These are phyloP conservation scores for Calonectria hongkongensis DNA, from an alignment of 2,329 filamentous ascomycete species.

Conservation along the genomic window DNA sequence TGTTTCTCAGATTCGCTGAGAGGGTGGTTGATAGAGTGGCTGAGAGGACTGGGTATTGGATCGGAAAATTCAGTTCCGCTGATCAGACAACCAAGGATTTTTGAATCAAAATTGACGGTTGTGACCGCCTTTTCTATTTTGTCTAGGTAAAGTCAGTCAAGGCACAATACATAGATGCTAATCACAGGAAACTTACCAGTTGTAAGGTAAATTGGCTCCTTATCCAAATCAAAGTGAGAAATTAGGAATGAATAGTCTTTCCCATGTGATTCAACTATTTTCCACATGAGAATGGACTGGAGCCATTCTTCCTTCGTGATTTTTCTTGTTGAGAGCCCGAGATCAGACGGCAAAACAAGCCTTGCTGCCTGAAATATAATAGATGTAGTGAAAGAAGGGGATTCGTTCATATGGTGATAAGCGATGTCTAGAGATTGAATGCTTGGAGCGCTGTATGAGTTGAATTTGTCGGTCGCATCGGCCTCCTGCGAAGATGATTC, in stretches of 20 bases:
- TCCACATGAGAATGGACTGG: constrained; percentile 15
- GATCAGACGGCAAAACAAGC: not conserved
- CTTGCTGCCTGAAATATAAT: constrained; percentile 5
- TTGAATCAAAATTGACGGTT: not conserved
- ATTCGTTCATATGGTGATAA: constrained; percentile 9
- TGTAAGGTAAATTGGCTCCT: not conserved
- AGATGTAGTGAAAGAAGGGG: constrained; percentile 1
- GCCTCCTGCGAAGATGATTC: not conserved
- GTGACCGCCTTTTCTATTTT: not conserved
- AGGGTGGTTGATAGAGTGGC: too few relatives aligned
- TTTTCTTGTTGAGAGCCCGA: not conserved
- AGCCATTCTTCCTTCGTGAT: constrained; percentile 6
- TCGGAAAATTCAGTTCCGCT: not conserved
- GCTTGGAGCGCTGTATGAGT: not conserved
- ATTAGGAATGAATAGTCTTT: constrained; percentile 1
- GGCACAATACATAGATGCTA: too few relatives aligned
- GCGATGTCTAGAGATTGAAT: not conserved
- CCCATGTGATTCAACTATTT: not conserved
- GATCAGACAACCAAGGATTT: not conserved
- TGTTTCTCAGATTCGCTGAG: not conserved
- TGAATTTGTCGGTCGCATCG: not conserved
- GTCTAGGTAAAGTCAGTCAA: not conserved
- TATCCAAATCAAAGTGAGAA: not conserved
- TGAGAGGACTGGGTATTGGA: accelerated
- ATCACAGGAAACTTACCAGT: not conserved